Percentiles rank a stretch among this genome's conserved stretches.
These are phyloP conservation scores for Trametes sp. DNA, from an alignment of 1,284 basidiomycete species.

Conservation along the genomic window DNA sequence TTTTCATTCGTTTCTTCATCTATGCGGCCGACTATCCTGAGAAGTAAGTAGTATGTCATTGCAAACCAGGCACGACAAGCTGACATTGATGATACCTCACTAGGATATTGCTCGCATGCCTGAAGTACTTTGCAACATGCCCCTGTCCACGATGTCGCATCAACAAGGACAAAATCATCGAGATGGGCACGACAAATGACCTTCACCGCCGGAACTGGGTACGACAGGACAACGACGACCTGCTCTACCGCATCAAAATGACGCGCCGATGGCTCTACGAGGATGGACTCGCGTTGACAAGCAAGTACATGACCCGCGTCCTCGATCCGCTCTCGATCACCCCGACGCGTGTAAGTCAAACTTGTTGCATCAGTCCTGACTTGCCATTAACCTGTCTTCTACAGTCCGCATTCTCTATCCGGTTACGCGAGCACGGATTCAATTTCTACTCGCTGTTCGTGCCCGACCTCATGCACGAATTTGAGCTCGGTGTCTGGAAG, in stretches of 20 bases:
- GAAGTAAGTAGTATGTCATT: slow-evolving; percentile 40
- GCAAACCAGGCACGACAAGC: no score
- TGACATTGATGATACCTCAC: no score
- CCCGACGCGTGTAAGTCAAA: slow-evolving; percentile 7
- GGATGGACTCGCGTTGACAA: slow-evolving; percentile 1
- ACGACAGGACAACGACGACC: slow-evolving; percentile 4
- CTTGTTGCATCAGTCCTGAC: no score
- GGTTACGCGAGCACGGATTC: slow-evolving; percentile 16
- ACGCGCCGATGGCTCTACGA: slow-evolving; percentile 18
- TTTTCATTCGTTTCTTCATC: slow-evolving; percentile 37
- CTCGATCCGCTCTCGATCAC: slow-evolving; percentile 11
- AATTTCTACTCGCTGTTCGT: slow-evolving; percentile 31
- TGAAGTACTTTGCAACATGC: slow-evolving; percentile 30
- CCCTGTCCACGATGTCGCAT: slow-evolving; percentile 43
- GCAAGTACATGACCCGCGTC: background rate
- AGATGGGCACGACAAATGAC: slow-evolving; percentile 18
- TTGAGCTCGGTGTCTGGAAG: slow-evolving; percentile 40
- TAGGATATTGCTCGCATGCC: no score
- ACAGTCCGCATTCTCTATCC: slow-evolving; percentile 37
- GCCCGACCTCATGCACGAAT: slow-evolving; percentile 38
- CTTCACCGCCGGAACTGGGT: background rate
- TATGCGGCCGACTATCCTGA: slow-evolving; percentile 44
- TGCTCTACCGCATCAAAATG: background rate
- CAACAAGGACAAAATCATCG: slow-evolving; percentile 26
- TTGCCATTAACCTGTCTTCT: background rate